Evolutionary conservation across 805 yeast genomes (phyloP), one percentile per base, ranked within the genome.

Genomic region (Candida suzukii): DNA sequence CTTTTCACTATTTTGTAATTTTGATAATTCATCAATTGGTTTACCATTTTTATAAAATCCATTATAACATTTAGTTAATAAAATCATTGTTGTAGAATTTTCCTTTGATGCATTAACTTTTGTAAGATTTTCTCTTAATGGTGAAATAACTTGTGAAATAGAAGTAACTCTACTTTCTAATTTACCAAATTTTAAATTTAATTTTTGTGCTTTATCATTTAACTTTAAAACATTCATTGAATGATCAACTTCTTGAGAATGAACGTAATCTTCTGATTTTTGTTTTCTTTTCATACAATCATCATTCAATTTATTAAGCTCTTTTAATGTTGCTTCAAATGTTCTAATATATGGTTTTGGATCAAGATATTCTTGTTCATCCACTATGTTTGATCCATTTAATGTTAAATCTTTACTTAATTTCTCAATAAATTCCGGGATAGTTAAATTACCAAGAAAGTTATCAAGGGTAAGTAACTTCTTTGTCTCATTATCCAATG

Each of bases 281-380:
- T 63, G 63, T 46, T 78, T 80, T 41, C 70, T 71, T 14, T 60
- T 57, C 4, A 62, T 56, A 3, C 88, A 76, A 35, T 82, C 82
- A 1, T 70, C 73, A 36, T 71, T 71, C 34, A 93, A 62, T 38
- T 68, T 69, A 51, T 78, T 75, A 48, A 91, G 66, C 53, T 87
- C 91, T 36, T 78, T 71, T 35, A 88, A 66, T 2, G 93, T 86
- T 1, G 90, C 78, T 57, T 91, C 97, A 59, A 93, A 90, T 0
- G 96, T 87, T 50, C 96, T 75, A 37, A 91, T 91, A 57, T 86
- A 93, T 2, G 98, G 98, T 54, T 87, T 88, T 1, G 98, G 96
- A 54, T 93, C 96, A 41, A 88, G 61, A 53, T 71, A 72, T 34
- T 74, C 77, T 26, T 73, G 56, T 33, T 73, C 67, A 43, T 74